Evolutionary conservation across 768 basidiomycete species (phyloP).

Genomic region (Russula emetica): DNA sequence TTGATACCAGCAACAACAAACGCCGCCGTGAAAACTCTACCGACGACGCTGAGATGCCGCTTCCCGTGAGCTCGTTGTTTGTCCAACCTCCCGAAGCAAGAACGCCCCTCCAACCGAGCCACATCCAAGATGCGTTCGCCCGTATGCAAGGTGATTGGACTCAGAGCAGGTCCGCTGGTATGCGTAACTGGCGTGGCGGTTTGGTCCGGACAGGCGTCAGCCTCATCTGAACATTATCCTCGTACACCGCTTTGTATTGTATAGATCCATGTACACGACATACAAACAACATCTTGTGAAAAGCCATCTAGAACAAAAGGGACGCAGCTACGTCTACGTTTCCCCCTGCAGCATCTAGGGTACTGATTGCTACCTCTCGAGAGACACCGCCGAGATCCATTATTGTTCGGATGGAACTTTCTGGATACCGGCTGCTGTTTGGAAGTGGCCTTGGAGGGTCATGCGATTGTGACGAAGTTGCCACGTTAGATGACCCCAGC

Average conservation of each 20-base stretch:
- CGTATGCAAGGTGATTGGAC: slow-evolving; percentile 87
- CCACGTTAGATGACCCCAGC: slow-evolving; percentile 46
- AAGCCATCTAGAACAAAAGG: slow-evolving; percentile 60
- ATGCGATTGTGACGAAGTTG: slow-evolving; percentile 30
- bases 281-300: not conserved
- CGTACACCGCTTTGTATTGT: slow-evolving; percentile 22
- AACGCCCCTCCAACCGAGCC: slow-evolving; percentile 73
- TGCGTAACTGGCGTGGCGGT: slow-evolving; percentile 87
- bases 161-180: slow-evolving; percentile 75
- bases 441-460: slow-evolving; percentile 17
- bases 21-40: slow-evolving; percentile 56
- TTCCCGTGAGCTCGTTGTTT: slow-evolving; percentile 72
- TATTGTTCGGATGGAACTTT: slow-evolving; percentile 57
- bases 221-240: slow-evolving; percentile 51
- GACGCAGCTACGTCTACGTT: slow-evolving; percentile 88
- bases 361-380: slow-evolving; percentile 70
- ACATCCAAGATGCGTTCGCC: slow-evolving; percentile 88
- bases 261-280: slow-evolving; percentile 29
- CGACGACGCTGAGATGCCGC: slow-evolving; percentile 53
- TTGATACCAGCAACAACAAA: slow-evolving; percentile 38
- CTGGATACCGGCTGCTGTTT: slow-evolving; percentile 42
- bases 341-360: slow-evolving; percentile 75
- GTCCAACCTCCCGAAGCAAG: slow-evolving; percentile 77
- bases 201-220: slow-evolving; percentile 73
- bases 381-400: slow-evolving; percentile 79